Percentiles rank a stretch among this genome's conserved stretches.
Evolutionary conservation across 2,329 filamentous ascomycete species (phyloP).

Genomic region (Pezicula neosporulosa): DNA sequence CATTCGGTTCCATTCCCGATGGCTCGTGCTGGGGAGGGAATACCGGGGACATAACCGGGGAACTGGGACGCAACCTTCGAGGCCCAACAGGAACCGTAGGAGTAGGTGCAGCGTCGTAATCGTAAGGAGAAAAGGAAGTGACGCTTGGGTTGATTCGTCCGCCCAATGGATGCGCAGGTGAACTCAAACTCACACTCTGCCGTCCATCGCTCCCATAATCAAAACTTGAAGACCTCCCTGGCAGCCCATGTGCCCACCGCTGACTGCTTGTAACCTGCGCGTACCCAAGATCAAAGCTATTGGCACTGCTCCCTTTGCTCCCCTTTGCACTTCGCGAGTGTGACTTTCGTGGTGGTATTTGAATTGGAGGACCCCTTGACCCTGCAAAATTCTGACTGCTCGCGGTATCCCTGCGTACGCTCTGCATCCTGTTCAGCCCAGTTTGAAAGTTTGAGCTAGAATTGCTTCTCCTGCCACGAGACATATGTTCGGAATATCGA

Average conservation of each 20-base stretch:
- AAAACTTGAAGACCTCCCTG: slow-evolving; percentile 66
- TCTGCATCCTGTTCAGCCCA: slow-evolving; percentile 59
- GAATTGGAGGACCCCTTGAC: slow-evolving; percentile 27
- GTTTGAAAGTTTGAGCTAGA: slow-evolving; percentile 72
- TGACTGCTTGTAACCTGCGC: slow-evolving; percentile 54
- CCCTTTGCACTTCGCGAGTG: slow-evolving; percentile 58
- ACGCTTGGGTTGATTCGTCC: slow-evolving; percentile 17
- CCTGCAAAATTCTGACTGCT: slow-evolving; percentile 29
- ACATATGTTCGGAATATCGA: slow-evolving; percentile 44
- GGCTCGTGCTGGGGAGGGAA: slow-evolving; percentile 8
- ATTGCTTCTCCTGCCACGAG: slow-evolving; percentile 69
- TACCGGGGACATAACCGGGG: slow-evolving; percentile 28
- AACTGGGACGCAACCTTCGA: slow-evolving; percentile 46
- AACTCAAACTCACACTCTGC: slow-evolving; percentile 30
- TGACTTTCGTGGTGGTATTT: slow-evolving; percentile 40
- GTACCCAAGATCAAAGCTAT: slow-evolving; percentile 64
- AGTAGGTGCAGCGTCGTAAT: slow-evolving; percentile 80
- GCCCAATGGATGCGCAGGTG: slow-evolving; percentile 24
- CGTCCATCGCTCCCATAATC: slow-evolving; percentile 55
- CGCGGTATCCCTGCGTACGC: slow-evolving; percentile 40
- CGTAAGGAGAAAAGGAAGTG: slow-evolving; percentile 30
- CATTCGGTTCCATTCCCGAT: slow-evolving; percentile 18
- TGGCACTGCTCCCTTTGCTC: slow-evolving; percentile 69
- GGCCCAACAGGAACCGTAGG: slow-evolving; percentile 82
- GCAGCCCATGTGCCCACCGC: slow-evolving; percentile 47